Evolutionary conservation across 768 basidiomycete species (phyloP).

Genomic region (Russula earlei): DNA sequence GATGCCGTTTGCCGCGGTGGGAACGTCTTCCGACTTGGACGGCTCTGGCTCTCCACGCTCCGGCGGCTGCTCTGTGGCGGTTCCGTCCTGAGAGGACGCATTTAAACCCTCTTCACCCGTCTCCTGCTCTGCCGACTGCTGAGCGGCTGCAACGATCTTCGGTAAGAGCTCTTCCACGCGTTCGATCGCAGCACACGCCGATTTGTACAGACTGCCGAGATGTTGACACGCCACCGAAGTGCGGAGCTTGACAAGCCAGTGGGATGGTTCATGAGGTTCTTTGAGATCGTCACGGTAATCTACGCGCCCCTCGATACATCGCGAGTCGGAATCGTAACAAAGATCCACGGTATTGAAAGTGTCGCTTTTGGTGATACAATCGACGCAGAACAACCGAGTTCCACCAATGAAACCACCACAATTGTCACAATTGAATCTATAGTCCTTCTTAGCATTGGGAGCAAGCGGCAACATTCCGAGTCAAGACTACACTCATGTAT

Average conservation of each 20-base stretch:
- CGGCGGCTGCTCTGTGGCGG: no score
- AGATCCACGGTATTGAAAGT: conserved; percentile 24
- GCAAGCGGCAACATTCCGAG: background rate
- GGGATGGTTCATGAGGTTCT: conserved; percentile 24
- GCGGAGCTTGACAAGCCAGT: conserved; percentile 26
- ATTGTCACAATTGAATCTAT: conserved; percentile 21
- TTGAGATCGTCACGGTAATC: conserved; percentile 17
- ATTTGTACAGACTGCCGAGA: background rate
- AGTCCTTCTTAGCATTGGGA: background rate
- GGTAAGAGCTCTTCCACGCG: background rate
- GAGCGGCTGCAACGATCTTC: background rate
- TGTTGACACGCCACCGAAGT: conserved; percentile 10
- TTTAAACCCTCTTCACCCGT: background rate
- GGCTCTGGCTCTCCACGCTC: background rate
- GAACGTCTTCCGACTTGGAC: no score
- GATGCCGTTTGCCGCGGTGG: no score
- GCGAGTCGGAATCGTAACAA: conserved; percentile 20
- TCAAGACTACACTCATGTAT: conserved; percentile 17
- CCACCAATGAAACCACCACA: conserved; percentile 25
- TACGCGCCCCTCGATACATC: conserved; percentile 20
- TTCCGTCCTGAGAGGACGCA: background rate
- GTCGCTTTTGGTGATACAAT: conserved; percentile 22
- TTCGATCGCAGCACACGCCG: background rate
- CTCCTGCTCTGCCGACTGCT: background rate
- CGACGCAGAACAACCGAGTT: conserved; percentile 26